Evolutionary conservation across 768 basidiomycete genomes (phyloP).

Genomic region (Tubosaeta brunneosetosa): DNA sequence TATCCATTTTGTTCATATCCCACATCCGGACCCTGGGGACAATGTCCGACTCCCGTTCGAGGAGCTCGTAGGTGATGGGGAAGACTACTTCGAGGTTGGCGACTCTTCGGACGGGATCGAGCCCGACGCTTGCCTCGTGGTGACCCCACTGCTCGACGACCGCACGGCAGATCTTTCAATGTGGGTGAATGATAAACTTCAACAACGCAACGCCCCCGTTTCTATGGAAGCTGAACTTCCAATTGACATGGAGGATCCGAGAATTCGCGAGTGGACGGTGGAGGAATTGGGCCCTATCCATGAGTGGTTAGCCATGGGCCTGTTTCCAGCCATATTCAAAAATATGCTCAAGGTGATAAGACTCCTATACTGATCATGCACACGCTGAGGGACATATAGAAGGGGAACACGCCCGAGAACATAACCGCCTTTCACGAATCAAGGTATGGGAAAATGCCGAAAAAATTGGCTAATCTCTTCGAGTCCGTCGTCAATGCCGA

Average conservation of each 20-base stretch:
- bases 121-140: constrained; percentile 8
- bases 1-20: constrained; percentile 26
- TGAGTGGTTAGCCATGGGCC: constrained; percentile 36
- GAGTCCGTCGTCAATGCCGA: constrained; percentile 25
- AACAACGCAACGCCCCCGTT: constrained; percentile 17
- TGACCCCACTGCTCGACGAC: constrained; percentile 20
- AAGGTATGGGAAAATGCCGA: constrained; percentile 7
- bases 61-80: constrained; percentile 16
- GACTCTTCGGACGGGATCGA: constrained; percentile 14
- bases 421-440: constrained; percentile 9
- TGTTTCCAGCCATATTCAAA: constrained; percentile 24
- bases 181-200: constrained; percentile 28
- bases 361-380: background rate
- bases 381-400: constrained; percentile 12
- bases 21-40: constrained; percentile 16
- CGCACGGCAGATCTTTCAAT: constrained; percentile 33
- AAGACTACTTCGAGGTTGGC: constrained; percentile 20
- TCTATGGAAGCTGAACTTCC: constrained; percentile 17
- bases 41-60: constrained; percentile 19
- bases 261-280: constrained; percentile 38
- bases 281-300: constrained; percentile 34
- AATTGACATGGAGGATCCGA: constrained; percentile 30
- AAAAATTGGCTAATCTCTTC: constrained; percentile 16
- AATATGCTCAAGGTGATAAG: constrained; percentile 23
- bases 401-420: constrained; percentile 14